Evolutionary conservation across 1,284 basidiomycete genomes (phyloP), one percentile per base, ranked within the genome.

Genomic region (Rhodotorula sp.): DNA sequence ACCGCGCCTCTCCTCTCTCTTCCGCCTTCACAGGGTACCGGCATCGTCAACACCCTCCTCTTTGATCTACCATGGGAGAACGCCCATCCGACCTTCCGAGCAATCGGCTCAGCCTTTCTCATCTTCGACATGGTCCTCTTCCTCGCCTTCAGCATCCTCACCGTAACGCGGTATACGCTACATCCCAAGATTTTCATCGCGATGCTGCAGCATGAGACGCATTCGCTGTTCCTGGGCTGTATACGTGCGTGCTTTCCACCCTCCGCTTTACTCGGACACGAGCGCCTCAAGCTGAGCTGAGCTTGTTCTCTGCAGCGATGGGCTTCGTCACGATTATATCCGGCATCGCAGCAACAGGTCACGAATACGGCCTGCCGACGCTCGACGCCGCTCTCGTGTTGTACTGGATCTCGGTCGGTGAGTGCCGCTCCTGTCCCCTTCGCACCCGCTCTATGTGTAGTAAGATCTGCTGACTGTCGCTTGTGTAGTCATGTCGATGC

Each of bases 331-430:
- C 77, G 2, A 77, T 78, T 31, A 65, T 71, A 22, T 64, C 46
- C 28, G 75, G 73, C 0, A 76, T 78, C 2, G 75, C 73, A 4
- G 22, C 65, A 15, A 69, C 72, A 0, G 76, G 77, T 0, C 47
- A 68, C 48, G 76, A 67, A 34, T 78, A 76, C 56, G 72, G 72
- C 3, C 44, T 78, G 9, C 59, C 69, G 4, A 64, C 73, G 15
- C 65, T 76, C 46, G 56, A 72, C 30, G 65, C 68, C 0, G 74
- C 71, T 0, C 57, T 75, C 24, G 74, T 72, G 11, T 59, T 78
- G n/a, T 78, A 73, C 71, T 78, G 77, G 77, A 68, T 76, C 37
- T 66, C 70, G 1, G 52, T 72, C 18, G 74, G 70, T 65, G n/a
- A n/a, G 67, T 61, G 24, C n/a, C 46, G 34, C 37, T n/a, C 16